phyloP scores from a whole-genome alignment of 108 stramenopile species.

The Schizochytrium sp. region DNA sequence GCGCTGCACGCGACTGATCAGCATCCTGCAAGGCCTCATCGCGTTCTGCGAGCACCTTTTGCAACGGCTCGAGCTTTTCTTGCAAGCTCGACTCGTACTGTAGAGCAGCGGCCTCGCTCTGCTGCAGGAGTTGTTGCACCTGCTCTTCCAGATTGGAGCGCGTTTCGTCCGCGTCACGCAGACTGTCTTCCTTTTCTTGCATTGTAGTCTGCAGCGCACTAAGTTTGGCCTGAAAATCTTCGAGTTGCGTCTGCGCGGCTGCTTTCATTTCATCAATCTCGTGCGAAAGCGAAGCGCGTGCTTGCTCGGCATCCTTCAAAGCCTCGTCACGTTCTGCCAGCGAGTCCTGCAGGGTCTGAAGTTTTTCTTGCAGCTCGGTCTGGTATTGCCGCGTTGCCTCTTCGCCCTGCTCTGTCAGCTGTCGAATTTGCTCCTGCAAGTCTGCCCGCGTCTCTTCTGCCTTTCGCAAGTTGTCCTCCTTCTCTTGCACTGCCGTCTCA shows the following conservation, averaged over 20 bases:
- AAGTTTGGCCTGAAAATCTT: not conserved
- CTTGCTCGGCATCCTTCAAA: not conserved
- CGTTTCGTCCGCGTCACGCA: not conserved
- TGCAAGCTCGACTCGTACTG: not conserved
- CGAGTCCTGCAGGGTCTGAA: not conserved
- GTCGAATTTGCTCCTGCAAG: not conserved
- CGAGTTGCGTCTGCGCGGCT: not conserved
- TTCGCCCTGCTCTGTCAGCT: not conserved
- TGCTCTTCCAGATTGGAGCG: not conserved
- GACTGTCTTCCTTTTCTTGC: not conserved
- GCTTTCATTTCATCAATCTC: not conserved
- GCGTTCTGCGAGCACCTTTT: not conserved
- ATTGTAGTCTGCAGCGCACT: not conserved
- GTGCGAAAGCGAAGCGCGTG: not conserved
- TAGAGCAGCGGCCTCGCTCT: not conserved
- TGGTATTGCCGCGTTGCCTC: not conserved
- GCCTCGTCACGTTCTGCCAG: not conserved
- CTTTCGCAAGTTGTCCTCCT: not conserved
- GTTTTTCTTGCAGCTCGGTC: not conserved
- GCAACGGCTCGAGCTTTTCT: not conserved
- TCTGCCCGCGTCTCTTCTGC: not conserved
- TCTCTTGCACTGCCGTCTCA: not conserved
- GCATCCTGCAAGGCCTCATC: not conserved
- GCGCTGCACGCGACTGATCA: not conserved
- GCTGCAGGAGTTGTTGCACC: not conserved